These are phyloP conservation scores for Fusarium mexicanum DNA, from an alignment of 2,329 filamentous ascomycete species.

Conservation along the genomic window DNA sequence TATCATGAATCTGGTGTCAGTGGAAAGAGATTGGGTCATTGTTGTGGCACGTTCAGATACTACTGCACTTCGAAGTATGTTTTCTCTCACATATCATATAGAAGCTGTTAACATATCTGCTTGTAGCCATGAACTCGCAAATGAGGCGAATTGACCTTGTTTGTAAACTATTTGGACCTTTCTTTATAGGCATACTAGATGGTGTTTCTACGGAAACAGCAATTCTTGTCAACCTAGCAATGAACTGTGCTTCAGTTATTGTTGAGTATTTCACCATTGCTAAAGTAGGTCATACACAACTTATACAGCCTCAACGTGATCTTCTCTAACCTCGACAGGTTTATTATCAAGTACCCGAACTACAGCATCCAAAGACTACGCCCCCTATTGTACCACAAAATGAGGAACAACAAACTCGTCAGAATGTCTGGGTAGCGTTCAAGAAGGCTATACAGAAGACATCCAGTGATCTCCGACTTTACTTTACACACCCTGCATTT, in stretches of 20 bases:
- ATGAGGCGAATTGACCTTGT: conserved; percentile 71
- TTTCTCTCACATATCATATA: background rate
- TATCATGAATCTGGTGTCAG: conserved; percentile 71
- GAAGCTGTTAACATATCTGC: background rate
- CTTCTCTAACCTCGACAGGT: conserved; percentile 33
- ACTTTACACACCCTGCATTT: conserved; percentile 65
- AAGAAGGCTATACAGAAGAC: conserved; percentile 19
- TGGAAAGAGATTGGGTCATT: conserved; percentile 76
- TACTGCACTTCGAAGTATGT: conserved; percentile 32
- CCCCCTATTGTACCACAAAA: background rate
- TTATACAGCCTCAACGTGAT: no score
- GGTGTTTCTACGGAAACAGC: conserved; percentile 58
- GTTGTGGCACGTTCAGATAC: conserved; percentile 39
- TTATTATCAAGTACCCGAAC: conserved; percentile 39
- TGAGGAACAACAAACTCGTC: background rate
- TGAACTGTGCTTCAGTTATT: conserved; percentile 59
- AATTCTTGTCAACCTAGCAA: conserved; percentile 58
- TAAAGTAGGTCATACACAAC: background rate
- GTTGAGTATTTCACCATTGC: conserved; percentile 64
- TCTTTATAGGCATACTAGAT: conserved; percentile 64
- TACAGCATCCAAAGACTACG: conserved; percentile 38
- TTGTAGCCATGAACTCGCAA: conserved; percentile 61
- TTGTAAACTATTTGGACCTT: conserved; percentile 67
- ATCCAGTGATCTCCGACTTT: conserved; percentile 48
- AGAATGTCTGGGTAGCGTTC: background rate